A percentile compares a stretch with the other conserved stretches of the same genome.
phyloP scores from a whole-genome alignment of 345 rosid genomes.

The Dimocarpus longan region DNA sequence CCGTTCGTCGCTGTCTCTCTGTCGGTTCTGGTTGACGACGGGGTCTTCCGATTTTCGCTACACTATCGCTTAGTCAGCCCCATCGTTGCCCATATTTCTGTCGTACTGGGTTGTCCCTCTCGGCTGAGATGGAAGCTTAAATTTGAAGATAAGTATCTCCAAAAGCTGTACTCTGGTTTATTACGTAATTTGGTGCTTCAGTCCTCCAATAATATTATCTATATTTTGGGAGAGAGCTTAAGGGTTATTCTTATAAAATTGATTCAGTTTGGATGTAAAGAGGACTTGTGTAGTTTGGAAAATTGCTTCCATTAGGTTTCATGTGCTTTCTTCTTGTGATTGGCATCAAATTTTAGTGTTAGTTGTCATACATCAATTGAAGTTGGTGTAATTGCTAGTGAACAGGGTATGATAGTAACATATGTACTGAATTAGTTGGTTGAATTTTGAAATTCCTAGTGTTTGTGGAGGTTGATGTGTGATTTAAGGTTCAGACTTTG shows the following conservation, averaged over 20 bases:
- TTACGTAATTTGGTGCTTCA: constrained; percentile 1
- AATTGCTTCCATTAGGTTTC: constrained; percentile 12
- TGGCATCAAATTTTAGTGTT: not conserved
- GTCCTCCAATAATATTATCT: constrained; percentile 5
- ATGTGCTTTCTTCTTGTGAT: not conserved
- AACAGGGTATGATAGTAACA: not conserved
- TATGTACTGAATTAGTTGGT: not conserved
- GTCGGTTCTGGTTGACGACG: too few species aligned
- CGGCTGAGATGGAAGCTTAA: too few species aligned
- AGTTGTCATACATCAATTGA: not conserved
- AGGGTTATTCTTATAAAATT: constrained; percentile 2
- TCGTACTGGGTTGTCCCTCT: too few species aligned
- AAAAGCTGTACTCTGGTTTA: not conserved
- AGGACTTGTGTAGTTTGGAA: not conserved
- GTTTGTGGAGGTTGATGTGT: not conserved
- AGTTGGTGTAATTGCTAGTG: not conserved
- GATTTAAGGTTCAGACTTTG: not conserved
- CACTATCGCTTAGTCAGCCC: too few species aligned
- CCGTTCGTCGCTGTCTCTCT: too few species aligned
- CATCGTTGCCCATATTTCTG: too few species aligned
- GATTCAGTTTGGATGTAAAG: not conserved
- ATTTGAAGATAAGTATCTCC: too few species aligned
- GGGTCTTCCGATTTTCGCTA: too few species aligned
- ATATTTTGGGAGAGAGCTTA: constrained; percentile 8
- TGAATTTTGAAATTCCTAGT: not conserved